Percentiles rank a stretch among this genome's conserved stretches.
Conservation (phyloP, 2,329 filamentous ascomycete species). For the Calcarisporium arbuscula region DNA sequence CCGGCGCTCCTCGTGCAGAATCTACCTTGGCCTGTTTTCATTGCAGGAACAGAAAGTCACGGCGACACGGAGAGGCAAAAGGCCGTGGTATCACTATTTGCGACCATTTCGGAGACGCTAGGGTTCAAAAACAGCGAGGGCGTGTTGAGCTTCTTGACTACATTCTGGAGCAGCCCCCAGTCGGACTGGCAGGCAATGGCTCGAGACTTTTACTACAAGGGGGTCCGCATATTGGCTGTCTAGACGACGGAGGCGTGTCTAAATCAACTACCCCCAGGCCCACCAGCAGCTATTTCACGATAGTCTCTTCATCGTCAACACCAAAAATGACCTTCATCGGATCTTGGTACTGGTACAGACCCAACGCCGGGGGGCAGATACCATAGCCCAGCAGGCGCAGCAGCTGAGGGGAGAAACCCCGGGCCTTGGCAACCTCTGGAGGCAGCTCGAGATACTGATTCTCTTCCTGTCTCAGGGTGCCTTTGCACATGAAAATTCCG, state of each 20-base stretch:
- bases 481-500: constrained; percentile 28
- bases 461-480: constrained; percentile 25
- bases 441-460: constrained; percentile 26
- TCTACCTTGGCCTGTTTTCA: constrained; percentile 22
- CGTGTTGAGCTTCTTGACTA: constrained; percentile 15
- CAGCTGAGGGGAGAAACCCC: constrained; percentile 23
- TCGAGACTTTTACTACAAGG: constrained; percentile 13
- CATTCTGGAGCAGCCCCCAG: constrained; percentile 18
- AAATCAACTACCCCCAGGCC: constrained; percentile 2
- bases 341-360: constrained; percentile 29
- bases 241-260: constrained; percentile 7
- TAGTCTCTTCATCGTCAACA: constrained; percentile 28
- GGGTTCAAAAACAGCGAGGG: constrained; percentile 18
- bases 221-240: constrained; percentile 15
- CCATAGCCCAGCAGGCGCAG: constrained; percentile 27
- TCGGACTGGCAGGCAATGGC: constrained; percentile 21
- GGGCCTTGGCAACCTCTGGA: constrained; percentile 19
- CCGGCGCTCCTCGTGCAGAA: constrained; percentile 19
- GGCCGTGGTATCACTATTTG: constrained; percentile 12
- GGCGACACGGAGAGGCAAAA: constrained; percentile 14
- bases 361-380: constrained; percentile 24
- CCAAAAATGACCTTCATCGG: constrained; percentile 29
- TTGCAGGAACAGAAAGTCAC: constrained; percentile 21
- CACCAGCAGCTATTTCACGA: constrained; percentile 18
- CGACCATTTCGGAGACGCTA: constrained; percentile 12